phyloP scores from a whole-genome alignment of 163 green algal genomes.

The Prototheca wickerhamii region DNA sequence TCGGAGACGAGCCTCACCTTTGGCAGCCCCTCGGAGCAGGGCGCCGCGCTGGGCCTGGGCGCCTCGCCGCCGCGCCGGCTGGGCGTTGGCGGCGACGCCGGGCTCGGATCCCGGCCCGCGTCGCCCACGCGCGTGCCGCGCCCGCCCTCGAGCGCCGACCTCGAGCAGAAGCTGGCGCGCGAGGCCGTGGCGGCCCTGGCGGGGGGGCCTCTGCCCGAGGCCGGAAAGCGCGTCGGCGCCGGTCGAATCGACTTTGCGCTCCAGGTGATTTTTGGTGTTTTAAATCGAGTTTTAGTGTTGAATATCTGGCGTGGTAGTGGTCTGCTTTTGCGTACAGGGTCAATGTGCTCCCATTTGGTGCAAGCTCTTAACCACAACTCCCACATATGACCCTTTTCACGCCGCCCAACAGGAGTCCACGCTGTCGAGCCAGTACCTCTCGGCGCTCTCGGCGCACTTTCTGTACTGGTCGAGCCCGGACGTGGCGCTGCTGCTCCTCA shows the following conservation, averaged over 20 bases:
- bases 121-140: too few species aligned
- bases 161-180: not conserved
- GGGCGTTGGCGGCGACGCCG: too few species aligned
- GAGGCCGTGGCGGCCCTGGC: not conserved
- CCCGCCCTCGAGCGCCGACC: not conserved
- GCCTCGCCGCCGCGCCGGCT: not conserved
- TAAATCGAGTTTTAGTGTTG: not conserved
- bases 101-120: too few species aligned
- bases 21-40: not conserved
- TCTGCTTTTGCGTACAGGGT: not conserved
- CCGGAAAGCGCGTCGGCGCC: constrained; percentile 8
- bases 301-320: not conserved
- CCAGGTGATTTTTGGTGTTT: constrained; percentile 22
- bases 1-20: constrained; percentile 5
- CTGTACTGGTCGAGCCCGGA: constrained; percentile 49
- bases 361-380: not conserved
- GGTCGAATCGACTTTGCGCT: constrained; percentile 57
- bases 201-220: not conserved
- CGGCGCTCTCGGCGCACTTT: constrained; percentile 50
- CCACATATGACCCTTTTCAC: not conserved
- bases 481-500: constrained; percentile 42
- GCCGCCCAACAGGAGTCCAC: constrained; percentile 41
- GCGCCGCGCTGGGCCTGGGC: not conserved
- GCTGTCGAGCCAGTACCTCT: constrained; percentile 47
- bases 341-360: not conserved